phyloP scores from a whole-genome alignment of 2,329 filamentous ascomycete species.

The Stemphylium beticola region DNA sequence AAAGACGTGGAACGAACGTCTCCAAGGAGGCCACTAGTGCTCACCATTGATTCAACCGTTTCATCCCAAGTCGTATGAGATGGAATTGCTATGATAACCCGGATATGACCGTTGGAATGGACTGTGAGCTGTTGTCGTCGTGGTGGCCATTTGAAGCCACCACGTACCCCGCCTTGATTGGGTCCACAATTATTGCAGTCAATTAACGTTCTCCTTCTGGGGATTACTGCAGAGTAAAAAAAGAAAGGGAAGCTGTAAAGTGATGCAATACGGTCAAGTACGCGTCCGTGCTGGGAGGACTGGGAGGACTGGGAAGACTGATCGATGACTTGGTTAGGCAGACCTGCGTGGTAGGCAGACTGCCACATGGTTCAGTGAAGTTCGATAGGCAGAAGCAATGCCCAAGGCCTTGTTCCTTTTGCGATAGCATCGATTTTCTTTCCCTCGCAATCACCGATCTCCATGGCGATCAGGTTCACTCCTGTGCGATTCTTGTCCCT shows the following conservation, averaged over 20 bases:
- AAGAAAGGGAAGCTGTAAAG: neutral
- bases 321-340: no score
- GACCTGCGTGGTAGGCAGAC: neutral
- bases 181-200: constrained; percentile 19
- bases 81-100: neutral
- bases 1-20: constrained; percentile 12
- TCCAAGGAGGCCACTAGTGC: constrained; percentile 12
- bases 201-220: constrained; percentile 14
- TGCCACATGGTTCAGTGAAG: neutral
- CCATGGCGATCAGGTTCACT: constrained; percentile 6
- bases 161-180: constrained; percentile 43
- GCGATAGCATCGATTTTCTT: neutral
- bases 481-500: constrained; percentile 5
- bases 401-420: neutral
- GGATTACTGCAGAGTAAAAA: neutral
- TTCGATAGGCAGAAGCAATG: neutral
- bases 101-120: constrained; percentile 7
- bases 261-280: constrained; percentile 2
- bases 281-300: neutral
- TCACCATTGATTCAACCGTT: neutral
- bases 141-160: constrained; percentile 28
- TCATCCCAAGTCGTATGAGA: neutral
- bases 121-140: constrained; percentile 26
- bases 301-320: no score
- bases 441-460: neutral